A percentile compares a stretch with the other conserved stretches of the same genome.
Evolutionary conservation across 176 grass and related monocot species (phyloP).

Genomic region (Elymus sibiricus): DNA sequence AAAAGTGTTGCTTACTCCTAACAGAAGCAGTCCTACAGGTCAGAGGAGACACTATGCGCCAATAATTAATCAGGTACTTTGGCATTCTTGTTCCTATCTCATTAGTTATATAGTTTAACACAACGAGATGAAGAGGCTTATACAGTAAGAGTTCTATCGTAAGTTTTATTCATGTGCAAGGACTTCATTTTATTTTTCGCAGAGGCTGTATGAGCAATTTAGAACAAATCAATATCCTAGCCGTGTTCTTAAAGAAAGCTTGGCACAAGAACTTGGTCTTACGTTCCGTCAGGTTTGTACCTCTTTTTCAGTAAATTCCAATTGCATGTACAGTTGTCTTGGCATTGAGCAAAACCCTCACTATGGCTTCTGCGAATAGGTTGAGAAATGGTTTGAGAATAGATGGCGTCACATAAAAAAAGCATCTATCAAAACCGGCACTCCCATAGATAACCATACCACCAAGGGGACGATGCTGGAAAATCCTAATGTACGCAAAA

Average conservation of each 20-base stretch:
- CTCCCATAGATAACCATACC: background rate
- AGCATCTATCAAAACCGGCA: background rate
- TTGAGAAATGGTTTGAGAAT: constrained; percentile 51
- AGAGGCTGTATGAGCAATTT: constrained; percentile 51
- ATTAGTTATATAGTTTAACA: background rate
- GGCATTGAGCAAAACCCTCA: background rate
- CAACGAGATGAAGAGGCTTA: background rate
- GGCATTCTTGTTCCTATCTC: background rate
- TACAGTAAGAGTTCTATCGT: background rate
- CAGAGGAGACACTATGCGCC: constrained; percentile 28
- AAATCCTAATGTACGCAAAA: background rate
- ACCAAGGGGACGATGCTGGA: background rate
- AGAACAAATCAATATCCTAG: constrained; percentile 47
- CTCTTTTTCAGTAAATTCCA: background rate
- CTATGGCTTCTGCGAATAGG: constrained; percentile 27
- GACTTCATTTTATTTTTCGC: constrained; percentile 5
- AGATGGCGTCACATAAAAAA: constrained; percentile 12
- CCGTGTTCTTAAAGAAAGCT: constrained; percentile 40
- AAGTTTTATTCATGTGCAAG: background rate
- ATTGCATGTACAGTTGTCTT: background rate
- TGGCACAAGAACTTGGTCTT: constrained; percentile 52
- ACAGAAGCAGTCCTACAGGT: constrained; percentile 14
- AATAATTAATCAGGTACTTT: constrained; percentile 34
- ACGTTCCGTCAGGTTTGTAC: constrained; percentile 39
- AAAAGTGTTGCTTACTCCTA: constrained; percentile 21